These are phyloP conservation scores for Apiotrichum gracile DNA, from an alignment of 1,284 basidiomycete species.

Conservation along the genomic window DNA sequence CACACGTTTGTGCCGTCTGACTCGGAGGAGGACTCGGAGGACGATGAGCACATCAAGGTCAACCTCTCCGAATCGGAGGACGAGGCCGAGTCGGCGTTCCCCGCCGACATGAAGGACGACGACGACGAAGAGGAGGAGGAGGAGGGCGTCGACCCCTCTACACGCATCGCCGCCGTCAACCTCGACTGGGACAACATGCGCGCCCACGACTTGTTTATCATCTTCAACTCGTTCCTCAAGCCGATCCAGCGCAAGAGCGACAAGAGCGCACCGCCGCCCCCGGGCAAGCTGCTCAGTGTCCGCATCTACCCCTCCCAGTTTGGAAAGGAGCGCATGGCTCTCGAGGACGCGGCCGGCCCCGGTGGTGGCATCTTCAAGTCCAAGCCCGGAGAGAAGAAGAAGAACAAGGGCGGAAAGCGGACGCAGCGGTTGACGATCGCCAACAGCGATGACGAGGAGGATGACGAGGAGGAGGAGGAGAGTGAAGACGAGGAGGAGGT, in stretches of 20 bases:
- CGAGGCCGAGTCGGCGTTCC: slow-evolving; percentile 56
- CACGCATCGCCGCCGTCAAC: slow-evolving; percentile 84
- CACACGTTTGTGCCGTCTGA: slow-evolving; percentile 39
- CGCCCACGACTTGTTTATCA: slow-evolving; percentile 83
- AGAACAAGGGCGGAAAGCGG: slow-evolving; percentile 15
- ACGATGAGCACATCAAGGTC: slow-evolving; percentile 48
- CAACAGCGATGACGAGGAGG: slow-evolving; percentile 13
- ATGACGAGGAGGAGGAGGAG: slow-evolving; percentile 19
- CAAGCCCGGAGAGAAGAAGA: slow-evolving; percentile 17
- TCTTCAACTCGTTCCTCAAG: slow-evolving; percentile 78
- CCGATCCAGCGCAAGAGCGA: slow-evolving; percentile 18
- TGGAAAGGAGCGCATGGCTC: slow-evolving; percentile 78
- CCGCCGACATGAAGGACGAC: slow-evolving; percentile 24
- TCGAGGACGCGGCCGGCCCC: slow-evolving; percentile 85
- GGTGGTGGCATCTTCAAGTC: slow-evolving; percentile 69
- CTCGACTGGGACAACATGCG: slow-evolving; percentile 98
- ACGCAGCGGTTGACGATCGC: slow-evolving; percentile 13
- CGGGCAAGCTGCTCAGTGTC: slow-evolving; percentile 66
- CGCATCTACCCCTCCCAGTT: slow-evolving; percentile 90
- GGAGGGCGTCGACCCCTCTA: slow-evolving; percentile 51
- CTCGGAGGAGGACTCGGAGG: slow-evolving; percentile 36
- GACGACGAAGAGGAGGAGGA: slow-evolving; percentile 43
- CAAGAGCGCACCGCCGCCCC: slow-evolving; percentile 33
- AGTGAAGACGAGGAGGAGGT: slow-evolving; percentile 20
- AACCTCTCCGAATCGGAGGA: slow-evolving; percentile 62